Conservation (phyloP, 164 flowering plant species). For the Sextonia rubra region DNA sequence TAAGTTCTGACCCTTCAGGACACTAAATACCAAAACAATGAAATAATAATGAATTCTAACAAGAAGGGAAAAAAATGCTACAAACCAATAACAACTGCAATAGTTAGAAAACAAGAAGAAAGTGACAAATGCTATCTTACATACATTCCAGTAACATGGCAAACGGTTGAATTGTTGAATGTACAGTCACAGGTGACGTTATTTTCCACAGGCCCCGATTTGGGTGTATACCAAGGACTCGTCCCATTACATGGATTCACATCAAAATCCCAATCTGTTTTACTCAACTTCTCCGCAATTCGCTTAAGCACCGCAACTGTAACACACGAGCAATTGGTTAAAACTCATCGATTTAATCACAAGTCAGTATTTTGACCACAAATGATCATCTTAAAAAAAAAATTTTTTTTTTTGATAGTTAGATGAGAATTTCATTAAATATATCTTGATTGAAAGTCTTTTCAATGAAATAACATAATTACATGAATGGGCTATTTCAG, state of each 20-base stretch:
- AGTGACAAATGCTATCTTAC: not conserved
- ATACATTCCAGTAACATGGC: slow-evolving; percentile 29
- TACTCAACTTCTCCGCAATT: slow-evolving; percentile 21
- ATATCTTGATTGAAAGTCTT: too few relatives aligned
- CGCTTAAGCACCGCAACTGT: slow-evolving; percentile 14
- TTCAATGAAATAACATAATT: too few relatives aligned
- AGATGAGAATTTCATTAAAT: too few relatives aligned
- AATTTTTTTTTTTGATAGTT: too few relatives aligned
- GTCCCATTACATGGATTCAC: slow-evolving; percentile 22
- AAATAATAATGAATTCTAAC: too few relatives aligned
- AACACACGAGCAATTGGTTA: not conserved
- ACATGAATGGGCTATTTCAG: too few relatives aligned
- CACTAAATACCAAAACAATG: slow-evolving; percentile 30
- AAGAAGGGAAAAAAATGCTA: not conserved
- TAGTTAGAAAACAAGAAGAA: not conserved
- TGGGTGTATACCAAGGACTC: not conserved
- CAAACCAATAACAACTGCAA: not conserved
- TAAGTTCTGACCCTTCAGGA: slow-evolving; percentile 50
- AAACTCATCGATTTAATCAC: not conserved
- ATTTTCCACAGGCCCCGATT: not conserved
- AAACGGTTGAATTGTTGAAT: slow-evolving; percentile 22
- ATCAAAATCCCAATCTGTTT: slow-evolving; percentile 23
- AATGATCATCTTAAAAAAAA: too few relatives aligned
- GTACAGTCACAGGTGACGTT: slow-evolving; percentile 41
- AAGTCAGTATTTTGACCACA: not conserved